A percentile compares a stretch with the other conserved stretches of the same genome.
phyloP scores from a whole-genome alignment of 176 grass and related monocot genomes.

The sorghum (Sorghum bicolor) region Sorghum_bicolor_NCBIv3 NC_012877.2:55175001-55175500 shows the following conservation, averaged over 20 bases:
- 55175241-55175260: background rate
- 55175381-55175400: background rate
- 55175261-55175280: background rate
- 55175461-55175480: no score
- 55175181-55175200: background rate
- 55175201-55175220: background rate
- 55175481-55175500: no score
- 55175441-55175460: no score
- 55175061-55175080: background rate
- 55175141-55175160: no score
- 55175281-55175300: background rate
- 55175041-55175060: background rate
- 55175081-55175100: no score
- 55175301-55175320: background rate
- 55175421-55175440: no score
- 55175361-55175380: background rate
- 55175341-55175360: background rate
- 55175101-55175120: no score
- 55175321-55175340: background rate
- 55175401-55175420: no score
- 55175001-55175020: no score
- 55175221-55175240: background rate
- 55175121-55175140: no score
- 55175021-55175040: no score
- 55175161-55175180: no score